Base-by-base conservation (phyloP, 768 basidiomycete species). In the Cantharellus anzutake region DNA sequence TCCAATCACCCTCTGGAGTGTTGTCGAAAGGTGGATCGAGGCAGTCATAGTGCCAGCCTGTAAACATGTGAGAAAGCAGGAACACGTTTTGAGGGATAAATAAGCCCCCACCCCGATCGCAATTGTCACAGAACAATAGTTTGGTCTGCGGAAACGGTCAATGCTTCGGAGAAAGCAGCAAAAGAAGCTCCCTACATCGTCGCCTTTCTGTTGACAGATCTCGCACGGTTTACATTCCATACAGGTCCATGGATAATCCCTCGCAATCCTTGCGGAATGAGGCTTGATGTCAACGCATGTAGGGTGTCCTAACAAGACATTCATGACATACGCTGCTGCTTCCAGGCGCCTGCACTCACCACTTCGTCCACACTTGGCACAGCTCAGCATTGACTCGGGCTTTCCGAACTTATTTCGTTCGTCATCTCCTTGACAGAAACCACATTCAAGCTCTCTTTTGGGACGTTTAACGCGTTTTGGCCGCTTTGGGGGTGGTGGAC, bases 221-320 rank as follows among this genome's bases (percentile, higher is more conserved):
- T 92, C 88, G 69, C 93, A 98, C 60, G 74, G 82, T 74, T 94
- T 96, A 74, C 93, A 96, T 64, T 92, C 88, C 41, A 81, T 77
- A 68, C 93, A 98, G 62, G 79, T 78, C 93, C 93, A 97, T 14
- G 76, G 73, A 68, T 93, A 93, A 37, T 76, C 74, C 60, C 76
- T 74, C 57, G 92, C 73, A n/a, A 76, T 73, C 44, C 80, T 76
- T 16, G 75, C 76, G 56, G 86, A 74, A 57, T 75, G 52, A 48
- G 44, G 66, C 53, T 67, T 70, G 40, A 82, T 75, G 63, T 83
- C 71, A 74, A 94, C 76, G 68, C 93, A 98, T 52, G 80, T 82
- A n/a, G 84, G 84, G 70, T 98, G 93, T 38, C 84, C 90, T 89
- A 61, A 34, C 60, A 39, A 29, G 59, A 20, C 20, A 29, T 29